phyloP scores from a whole-genome alignment of 768 basidiomycete species.

The Heimioporus sp. region DNA sequence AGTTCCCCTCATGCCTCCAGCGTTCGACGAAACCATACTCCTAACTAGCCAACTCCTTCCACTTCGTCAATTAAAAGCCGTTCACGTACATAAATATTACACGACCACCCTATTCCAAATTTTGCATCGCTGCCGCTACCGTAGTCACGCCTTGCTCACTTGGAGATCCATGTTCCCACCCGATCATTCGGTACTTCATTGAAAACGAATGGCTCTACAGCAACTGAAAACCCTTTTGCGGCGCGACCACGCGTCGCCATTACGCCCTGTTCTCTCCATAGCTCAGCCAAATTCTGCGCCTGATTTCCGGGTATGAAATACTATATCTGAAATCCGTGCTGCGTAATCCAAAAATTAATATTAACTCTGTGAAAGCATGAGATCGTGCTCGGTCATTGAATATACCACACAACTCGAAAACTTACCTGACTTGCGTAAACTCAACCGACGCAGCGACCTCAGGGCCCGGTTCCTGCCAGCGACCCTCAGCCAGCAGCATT shows the following conservation, averaged over 20 bases:
- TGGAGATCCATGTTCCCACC: conserved; percentile 10
- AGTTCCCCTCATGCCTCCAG: too few species aligned
- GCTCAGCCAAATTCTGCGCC: conserved; percentile 1
- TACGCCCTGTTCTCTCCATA: conserved; percentile 3
- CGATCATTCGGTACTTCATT: conserved; percentile 9
- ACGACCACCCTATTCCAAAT: too few species aligned
- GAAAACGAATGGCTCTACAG: background rate
- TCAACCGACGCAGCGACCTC: conserved; percentile 1
- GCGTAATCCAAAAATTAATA: conserved; percentile 22
- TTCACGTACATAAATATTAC: conserved; percentile 17
- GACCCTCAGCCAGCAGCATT: background rate
- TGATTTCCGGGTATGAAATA: conserved; percentile 27
- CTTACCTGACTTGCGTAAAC: conserved; percentile 14
- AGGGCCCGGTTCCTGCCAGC: too few species aligned
- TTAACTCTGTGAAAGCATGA: conserved; percentile 9
- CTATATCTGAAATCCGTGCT: conserved; percentile 3
- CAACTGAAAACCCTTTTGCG: background rate
- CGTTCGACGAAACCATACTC: too few species aligned
- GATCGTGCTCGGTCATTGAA: conserved; percentile 5
- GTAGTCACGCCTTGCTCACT: background rate
- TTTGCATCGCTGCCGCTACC: background rate
- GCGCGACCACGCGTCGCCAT: conserved; percentile 2
- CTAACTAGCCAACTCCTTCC: too few species aligned
- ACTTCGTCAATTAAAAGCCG: background rate
- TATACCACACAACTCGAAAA: background rate